Conservation (phyloP, 2,329 filamentous ascomycete species). For the Tetracladium maxilliforme region DNA sequence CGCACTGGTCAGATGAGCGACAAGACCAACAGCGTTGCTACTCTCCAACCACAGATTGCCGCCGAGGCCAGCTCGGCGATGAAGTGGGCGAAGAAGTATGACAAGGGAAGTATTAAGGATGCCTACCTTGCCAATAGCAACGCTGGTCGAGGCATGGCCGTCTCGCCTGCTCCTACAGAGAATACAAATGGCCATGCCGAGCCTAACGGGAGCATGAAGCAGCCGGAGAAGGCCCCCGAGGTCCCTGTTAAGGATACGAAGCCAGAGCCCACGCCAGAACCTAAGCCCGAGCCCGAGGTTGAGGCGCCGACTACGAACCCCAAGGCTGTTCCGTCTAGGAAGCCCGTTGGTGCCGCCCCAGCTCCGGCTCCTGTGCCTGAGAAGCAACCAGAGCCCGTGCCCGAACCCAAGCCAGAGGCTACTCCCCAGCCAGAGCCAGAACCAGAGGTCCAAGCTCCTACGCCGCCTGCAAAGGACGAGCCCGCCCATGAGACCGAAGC, state of each 20-base stretch:
- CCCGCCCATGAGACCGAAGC: conserved; percentile 5
- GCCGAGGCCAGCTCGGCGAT: conserved; percentile 83
- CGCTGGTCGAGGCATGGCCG: conserved; percentile 54
- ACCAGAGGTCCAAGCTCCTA: conserved; percentile 6
- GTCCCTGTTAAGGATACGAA: no score
- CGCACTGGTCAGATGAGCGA: conserved; percentile 40
- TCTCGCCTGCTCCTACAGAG: no score
- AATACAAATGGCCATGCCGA: conserved; percentile 15
- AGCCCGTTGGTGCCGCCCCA: no score
- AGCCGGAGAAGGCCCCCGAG: no score
- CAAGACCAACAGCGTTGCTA: conserved; percentile 85
- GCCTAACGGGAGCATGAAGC: no score
- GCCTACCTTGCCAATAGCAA: conserved; percentile 67
- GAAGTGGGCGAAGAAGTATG: conserved; percentile 94
- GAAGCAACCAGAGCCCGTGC: conserved; percentile 16
- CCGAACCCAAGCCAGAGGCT: conserved; percentile 8
- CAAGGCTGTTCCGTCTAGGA: no score
- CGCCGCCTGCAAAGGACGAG: conserved; percentile 8
- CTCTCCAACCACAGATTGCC: conserved; percentile 70
- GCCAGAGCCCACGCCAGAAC: no score
- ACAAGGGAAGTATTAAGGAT: conserved; percentile 73
- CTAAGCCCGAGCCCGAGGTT: no score
- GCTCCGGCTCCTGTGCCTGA: conserved; percentile 21
- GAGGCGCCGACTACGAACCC: no score
- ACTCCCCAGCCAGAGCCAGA: conserved; percentile 6